These are phyloP conservation scores for Colletotrichum falcatum DNA, from an alignment of 2,329 filamentous ascomycete genomes.

Conservation along the genomic window DNA sequence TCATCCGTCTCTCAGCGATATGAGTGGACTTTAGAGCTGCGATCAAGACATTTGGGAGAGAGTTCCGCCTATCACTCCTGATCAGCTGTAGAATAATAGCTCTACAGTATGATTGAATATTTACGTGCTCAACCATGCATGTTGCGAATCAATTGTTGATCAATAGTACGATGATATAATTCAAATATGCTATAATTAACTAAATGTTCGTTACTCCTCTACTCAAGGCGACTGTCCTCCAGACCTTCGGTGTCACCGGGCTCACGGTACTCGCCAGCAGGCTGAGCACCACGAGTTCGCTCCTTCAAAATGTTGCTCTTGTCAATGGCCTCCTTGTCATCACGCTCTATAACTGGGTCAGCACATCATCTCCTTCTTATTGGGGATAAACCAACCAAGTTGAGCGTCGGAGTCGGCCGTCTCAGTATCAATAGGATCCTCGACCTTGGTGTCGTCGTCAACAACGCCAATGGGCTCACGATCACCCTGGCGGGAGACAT, in stretches of 20 bases:
- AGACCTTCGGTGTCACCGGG: constrained; percentile 50
- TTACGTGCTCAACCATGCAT: no score
- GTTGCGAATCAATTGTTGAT: no score
- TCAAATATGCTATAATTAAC: neutral
- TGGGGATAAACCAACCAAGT: constrained; percentile 46
- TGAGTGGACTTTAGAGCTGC: no score
- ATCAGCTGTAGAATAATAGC: no score
- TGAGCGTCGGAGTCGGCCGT: constrained; percentile 51
- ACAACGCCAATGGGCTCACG: constrained; percentile 49
- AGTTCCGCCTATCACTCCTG: no score
- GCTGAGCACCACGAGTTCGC: constrained; percentile 50
- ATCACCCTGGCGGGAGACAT: constrained; percentile 51
- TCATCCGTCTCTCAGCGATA: neutral
- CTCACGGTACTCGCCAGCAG: constrained; percentile 47
- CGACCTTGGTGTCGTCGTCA: constrained; percentile 48
- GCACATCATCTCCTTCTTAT: rapidly evolving
- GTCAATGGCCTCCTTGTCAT: constrained; percentile 54
- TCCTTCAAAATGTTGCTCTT: constrained; percentile 51
- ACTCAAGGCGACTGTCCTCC: constrained; percentile 21
- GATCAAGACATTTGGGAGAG: no score
- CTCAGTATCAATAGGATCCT: constrained; percentile 49
- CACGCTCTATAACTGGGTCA: constrained; percentile 44
- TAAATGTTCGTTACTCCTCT: neutral
- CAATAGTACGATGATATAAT: neutral
- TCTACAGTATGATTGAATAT: no score